These are phyloP conservation scores for Rhododendron molle DNA, from an alignment of 148 eudicot genomes.

Conservation along the genomic window DNA sequence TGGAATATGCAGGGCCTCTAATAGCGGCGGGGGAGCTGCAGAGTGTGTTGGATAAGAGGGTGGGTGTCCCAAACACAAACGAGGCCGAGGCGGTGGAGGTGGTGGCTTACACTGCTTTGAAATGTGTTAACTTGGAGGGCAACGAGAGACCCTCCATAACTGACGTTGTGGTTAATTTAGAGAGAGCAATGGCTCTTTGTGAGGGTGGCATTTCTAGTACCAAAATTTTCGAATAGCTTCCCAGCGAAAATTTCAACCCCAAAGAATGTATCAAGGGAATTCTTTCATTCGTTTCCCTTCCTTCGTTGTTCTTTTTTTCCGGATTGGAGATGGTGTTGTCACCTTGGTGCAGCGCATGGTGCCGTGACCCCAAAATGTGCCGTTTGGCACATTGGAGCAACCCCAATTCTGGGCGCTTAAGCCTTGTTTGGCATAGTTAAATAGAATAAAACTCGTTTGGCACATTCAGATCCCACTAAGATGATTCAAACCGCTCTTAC, in stretches of 20 bases:
- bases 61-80: constrained; percentile 33
- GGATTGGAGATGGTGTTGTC: too few species aligned
- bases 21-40: constrained; percentile 43
- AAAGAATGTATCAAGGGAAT: neutral
- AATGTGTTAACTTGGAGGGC: constrained; percentile 57
- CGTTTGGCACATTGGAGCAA: too few species aligned
- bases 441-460: too few species aligned
- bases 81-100: constrained; percentile 63
- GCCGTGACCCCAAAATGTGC: too few species aligned
- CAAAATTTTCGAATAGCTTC: neutral
- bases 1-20: constrained; percentile 46
- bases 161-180: constrained; percentile 54
- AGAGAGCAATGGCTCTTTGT: constrained; percentile 47
- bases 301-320: neutral
- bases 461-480: too few species aligned
- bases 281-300: neutral
- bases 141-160: constrained; percentile 52
- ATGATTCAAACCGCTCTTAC: too few species aligned
- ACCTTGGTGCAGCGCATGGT: too few species aligned
- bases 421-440: too few species aligned
- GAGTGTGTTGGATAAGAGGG: constrained; percentile 51
- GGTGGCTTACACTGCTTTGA: constrained; percentile 48
- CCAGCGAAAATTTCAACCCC: neutral
- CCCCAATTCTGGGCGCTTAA: too few species aligned
- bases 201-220: constrained; percentile 38